Evolutionary conservation across 805 yeast species (phyloP), one percentile per base, ranked within the genome.

Genomic region (Hermanozyma aechmeae): DNA sequence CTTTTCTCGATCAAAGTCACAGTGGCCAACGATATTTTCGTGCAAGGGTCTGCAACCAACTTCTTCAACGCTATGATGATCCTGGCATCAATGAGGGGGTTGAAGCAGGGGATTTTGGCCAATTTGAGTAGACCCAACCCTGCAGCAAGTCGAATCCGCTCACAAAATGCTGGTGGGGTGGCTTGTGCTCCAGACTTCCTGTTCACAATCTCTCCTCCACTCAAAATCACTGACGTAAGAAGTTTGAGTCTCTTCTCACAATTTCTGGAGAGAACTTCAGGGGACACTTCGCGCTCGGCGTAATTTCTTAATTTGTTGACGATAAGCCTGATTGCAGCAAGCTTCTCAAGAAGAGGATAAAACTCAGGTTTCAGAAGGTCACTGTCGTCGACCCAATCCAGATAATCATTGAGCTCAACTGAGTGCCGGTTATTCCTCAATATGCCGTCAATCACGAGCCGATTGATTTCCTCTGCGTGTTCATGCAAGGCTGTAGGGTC

Each of bases 171-270:
- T 15, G 48, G 56, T 4, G 95, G 94, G 0, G 94, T 80, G 11
- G 80, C 76, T 40, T 53, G 62, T 12, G 56, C 52, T 7, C 51
- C 56, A 4, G 63, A 42, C 30, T 63, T 61, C 15, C 34, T 52
- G 48, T 30, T 68, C 38, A 77, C 71, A 18, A 85, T 66, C 43
- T 86, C 95, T 16, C 95, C 95, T 25, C 81, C 80, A 46, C 78
- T 78, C 2, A 76, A 72, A 27, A 85, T 71, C 19, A 82, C 58
- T 2, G 85, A 72, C 19, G 72, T 61, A 17, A 85, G 60, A 16
- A 85, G 53, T 42, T 79, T 81, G 36, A 84, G 68, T 53, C 30
- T 40, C 31, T 64, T 60, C 3, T 42, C 53, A n/a, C n/a, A n/a
- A n/a, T n/a, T n/a, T n/a, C n/a, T n/a, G n/a, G n/a, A n/a, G n/a